phyloP scores from a whole-genome alignment of 2,329 filamentous ascomycete species.

The Trichophyton mentagrophytes region DNA sequence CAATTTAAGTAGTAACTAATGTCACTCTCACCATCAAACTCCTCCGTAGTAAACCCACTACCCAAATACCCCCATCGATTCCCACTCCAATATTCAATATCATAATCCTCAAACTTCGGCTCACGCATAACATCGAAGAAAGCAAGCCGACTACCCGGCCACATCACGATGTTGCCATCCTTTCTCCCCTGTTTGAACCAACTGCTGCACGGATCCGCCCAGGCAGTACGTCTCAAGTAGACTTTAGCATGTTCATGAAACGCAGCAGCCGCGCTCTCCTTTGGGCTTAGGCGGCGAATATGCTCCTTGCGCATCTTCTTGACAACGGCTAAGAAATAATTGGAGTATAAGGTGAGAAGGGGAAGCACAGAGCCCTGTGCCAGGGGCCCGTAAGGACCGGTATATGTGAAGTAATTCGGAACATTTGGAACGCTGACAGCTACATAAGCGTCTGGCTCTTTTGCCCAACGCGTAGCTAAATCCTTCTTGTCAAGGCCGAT shows the following conservation, averaged over 20 bases:
- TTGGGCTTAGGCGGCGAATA: conserved; percentile 10
- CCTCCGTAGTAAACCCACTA: conserved; percentile 11
- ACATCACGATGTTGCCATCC: conserved; percentile 16
- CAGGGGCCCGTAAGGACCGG: conserved; percentile 12
- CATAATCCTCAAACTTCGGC: conserved; percentile 13
- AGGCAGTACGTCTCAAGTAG: conserved; percentile 11
- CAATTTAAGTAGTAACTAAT: conserved; percentile 12
- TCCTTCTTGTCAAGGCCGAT: conserved; percentile 10
- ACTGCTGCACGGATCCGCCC: conserved; percentile 13
- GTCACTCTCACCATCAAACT: conserved; percentile 12
- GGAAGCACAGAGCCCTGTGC: conserved; percentile 13
- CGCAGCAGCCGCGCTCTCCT: conserved; percentile 12
- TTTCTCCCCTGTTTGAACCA: conserved; percentile 16
- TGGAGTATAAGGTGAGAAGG: conserved; percentile 8
- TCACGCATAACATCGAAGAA: conserved; percentile 12
- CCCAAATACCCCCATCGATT: conserved; percentile 14
- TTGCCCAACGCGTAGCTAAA: conserved; percentile 10
- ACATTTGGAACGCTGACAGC: conserved; percentile 10
- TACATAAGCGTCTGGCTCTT: conserved; percentile 11
- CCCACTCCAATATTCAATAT: conserved; percentile 13
- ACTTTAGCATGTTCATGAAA: conserved; percentile 11
- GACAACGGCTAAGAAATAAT: conserved; percentile 13
- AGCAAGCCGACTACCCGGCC: conserved; percentile 17
- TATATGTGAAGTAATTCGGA: conserved; percentile 15
- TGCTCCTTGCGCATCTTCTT: conserved; percentile 14